Evolutionary conservation across 176 grass and related monocot species (phyloP).

Genomic region (Metroxylon sagu): DNA sequence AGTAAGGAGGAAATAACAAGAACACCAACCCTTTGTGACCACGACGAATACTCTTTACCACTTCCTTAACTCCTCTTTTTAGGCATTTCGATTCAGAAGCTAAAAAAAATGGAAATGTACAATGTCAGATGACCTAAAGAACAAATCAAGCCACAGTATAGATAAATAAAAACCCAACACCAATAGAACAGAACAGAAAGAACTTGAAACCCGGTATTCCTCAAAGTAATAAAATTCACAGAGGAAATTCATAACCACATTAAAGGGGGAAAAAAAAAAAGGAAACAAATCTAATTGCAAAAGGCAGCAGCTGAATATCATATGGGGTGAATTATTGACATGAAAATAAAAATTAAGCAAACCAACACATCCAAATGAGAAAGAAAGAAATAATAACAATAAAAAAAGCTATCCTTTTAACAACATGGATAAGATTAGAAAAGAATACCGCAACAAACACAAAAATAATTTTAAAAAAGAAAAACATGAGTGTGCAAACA

Average conservation of each 20-base stretch:
- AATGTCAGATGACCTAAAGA: too few relatives aligned
- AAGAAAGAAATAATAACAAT: background rate
- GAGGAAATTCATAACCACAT: too few relatives aligned
- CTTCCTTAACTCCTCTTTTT: constrained; percentile 93
- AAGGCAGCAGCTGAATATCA: background rate
- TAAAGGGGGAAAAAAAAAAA: background rate
- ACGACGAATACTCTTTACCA: constrained; percentile 90
- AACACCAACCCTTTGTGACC: constrained; percentile 61
- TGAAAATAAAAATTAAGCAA: background rate
- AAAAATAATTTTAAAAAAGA: background rate
- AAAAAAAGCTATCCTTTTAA: background rate
- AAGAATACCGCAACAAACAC: background rate
- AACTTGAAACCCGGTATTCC: too few relatives aligned
- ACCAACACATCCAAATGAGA: background rate
- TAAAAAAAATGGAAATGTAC: constrained; percentile 2
- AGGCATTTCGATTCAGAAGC: constrained; percentile 81
- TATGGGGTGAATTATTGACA: background rate
- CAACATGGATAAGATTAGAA: background rate
- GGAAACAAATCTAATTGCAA: background rate
- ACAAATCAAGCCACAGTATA: too few relatives aligned
- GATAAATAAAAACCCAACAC: too few relatives aligned
- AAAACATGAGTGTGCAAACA: background rate
- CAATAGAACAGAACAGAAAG: too few relatives aligned
- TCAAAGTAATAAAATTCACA: too few relatives aligned
- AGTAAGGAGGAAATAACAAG: background rate